phyloP scores from a whole-genome alignment of 257 asterid genomes.

The Solanum raphanifolium region DNA sequence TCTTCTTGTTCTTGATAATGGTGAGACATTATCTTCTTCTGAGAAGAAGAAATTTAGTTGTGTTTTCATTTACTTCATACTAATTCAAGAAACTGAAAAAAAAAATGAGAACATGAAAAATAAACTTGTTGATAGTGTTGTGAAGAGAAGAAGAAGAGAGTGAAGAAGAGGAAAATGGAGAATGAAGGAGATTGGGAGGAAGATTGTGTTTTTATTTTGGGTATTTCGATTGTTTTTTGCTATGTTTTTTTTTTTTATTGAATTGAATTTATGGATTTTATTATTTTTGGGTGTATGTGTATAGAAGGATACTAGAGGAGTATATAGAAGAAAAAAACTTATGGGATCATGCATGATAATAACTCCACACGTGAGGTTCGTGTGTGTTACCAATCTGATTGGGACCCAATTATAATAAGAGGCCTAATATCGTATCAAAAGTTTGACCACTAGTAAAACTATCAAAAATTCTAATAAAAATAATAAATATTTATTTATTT shows the following conservation, averaged over 20 bases:
- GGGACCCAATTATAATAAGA: neutral
- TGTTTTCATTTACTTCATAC: slow-evolving; percentile 15
- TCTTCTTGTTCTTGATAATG: slow-evolving; percentile 7
- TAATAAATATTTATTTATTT: neutral
- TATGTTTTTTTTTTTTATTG: neutral
- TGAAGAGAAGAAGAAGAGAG: neutral
- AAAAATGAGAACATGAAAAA: neutral
- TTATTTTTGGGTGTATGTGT: neutral
- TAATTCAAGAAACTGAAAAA: slow-evolving; percentile 20
- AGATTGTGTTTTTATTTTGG: slow-evolving; percentile 17
- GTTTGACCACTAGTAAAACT: neutral
- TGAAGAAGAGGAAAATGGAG: neutral
- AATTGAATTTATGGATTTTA: neutral
- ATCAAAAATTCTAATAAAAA: neutral
- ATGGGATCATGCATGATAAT: slow-evolving; percentile 16
- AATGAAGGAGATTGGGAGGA: neutral
- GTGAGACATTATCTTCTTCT: slow-evolving; percentile 37
- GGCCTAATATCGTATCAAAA: neutral
- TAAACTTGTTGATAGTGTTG: neutral
- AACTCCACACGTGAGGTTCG: slow-evolving; percentile 37
- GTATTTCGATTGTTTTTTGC: neutral
- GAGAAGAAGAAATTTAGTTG: slow-evolving; percentile 15
- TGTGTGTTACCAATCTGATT: slow-evolving; percentile 8
- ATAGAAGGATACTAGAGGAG: neutral
- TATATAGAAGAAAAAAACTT: neutral